phyloP scores from a whole-genome alignment of 371 early-diverging fungal species.

The Basidiobolus meristosporus region DNA sequence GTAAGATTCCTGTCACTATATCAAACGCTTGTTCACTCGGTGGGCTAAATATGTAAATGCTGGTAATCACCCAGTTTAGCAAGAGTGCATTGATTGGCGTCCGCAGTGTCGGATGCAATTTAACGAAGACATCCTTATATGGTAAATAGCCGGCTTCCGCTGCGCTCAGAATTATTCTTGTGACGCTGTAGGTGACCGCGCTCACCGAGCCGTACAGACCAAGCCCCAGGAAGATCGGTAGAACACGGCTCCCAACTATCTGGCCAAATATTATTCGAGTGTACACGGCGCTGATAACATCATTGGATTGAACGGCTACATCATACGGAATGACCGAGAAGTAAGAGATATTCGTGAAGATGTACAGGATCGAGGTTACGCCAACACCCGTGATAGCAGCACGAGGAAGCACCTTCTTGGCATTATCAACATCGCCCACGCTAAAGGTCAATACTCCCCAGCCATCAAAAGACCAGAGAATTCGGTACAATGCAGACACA shows the following conservation, averaged over 20 bases:
- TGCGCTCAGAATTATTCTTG: neutral
- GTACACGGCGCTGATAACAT: neutral
- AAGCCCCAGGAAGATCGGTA: neutral
- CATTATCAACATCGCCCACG: neutral
- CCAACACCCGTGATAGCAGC: neutral
- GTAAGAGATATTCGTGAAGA: neutral
- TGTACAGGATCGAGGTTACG: neutral
- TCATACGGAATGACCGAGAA: neutral
- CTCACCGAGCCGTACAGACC: neutral
- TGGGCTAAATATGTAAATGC: constrained; percentile 5
- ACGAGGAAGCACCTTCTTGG: neutral
- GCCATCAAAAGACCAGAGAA: neutral
- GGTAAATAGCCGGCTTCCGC: neutral
- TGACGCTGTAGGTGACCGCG: neutral
- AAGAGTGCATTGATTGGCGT: constrained; percentile 5
- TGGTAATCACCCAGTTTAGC: constrained; percentile 4
- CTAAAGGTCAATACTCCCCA: neutral
- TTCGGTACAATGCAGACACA: neutral
- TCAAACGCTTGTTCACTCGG: constrained; percentile 3
- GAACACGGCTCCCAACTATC: neutral
- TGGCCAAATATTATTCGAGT: neutral
- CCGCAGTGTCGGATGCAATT: no score
- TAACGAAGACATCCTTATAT: neutral
- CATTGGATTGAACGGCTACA: neutral
- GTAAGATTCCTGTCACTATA: constrained; percentile 3